A percentile compares a stretch with the other conserved stretches of the same genome.
Evolutionary conservation across 805 yeast genomes (phyloP).

Genomic region (Yamadazyma olivae): DNA sequence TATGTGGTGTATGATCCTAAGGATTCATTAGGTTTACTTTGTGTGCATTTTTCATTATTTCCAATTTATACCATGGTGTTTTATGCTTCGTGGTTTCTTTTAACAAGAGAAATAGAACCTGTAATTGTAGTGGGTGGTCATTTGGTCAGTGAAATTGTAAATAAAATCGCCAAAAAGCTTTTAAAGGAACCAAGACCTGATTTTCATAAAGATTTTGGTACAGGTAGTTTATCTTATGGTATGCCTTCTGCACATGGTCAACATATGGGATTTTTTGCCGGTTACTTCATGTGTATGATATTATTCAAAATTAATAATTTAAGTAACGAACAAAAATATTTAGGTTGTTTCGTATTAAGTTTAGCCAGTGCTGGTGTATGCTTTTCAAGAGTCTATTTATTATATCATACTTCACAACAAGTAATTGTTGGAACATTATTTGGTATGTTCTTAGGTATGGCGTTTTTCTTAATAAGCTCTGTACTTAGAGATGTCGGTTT

Average conservation of each 20-base stretch:
- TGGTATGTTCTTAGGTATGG: conserved; percentile 59
- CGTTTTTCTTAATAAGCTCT: conserved; percentile 52
- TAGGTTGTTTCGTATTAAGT: conserved; percentile 26
- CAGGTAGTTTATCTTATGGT: conserved; percentile 63
- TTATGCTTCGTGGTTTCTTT: conserved; percentile 78
- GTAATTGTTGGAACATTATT: conserved; percentile 67
- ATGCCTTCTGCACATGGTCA: conserved; percentile 98
- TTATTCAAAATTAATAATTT: conserved; percentile 41
- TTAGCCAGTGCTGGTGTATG: conserved; percentile 44
- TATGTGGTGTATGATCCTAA: conserved; percentile 73
- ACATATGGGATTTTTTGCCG: conserved; percentile 84
- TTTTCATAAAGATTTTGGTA: conserved; percentile 42
- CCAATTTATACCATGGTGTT: conserved; percentile 80
- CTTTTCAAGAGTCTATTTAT: conserved; percentile 70
- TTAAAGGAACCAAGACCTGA: conserved; percentile 77
- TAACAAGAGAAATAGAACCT: conserved; percentile 83
- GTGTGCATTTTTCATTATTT: conserved; percentile 72
- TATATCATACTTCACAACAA: conserved; percentile 74
- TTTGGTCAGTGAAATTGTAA: conserved; percentile 68
- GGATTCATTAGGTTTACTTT: conserved; percentile 54
- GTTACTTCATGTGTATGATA: conserved; percentile 48
- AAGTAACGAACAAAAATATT: conserved; percentile 18
- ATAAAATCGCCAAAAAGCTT: conserved; percentile 61
- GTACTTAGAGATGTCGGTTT: conserved; percentile 65
- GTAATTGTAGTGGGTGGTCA: conserved; percentile 85